Percentiles rank a stretch among this genome's conserved stretches.
Conservation (phyloP, 2,329 filamentous ascomycete species). For the Stachybotrys chartarum region DNA sequence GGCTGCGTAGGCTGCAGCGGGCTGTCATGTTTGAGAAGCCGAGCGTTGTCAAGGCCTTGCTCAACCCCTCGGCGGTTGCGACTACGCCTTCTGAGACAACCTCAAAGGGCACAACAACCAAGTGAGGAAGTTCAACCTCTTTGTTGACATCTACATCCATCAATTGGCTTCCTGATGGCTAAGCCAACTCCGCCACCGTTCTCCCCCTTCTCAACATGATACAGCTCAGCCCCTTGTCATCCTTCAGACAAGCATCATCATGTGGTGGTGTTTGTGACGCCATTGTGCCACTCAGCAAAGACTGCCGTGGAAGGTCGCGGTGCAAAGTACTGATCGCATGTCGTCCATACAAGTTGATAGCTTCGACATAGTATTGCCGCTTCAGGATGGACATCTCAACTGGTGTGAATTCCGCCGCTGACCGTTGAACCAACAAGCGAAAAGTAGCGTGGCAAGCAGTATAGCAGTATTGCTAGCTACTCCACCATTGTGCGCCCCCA, state of each 20-base stretch:
- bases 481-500: too few species aligned
- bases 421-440: too few species aligned
- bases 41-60: not conserved
- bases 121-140: too few species aligned
- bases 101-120: too few species aligned
- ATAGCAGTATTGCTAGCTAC: not conserved
- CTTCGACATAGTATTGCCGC: not conserved
- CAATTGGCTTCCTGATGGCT: too few species aligned
- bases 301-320: not conserved
- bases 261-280: not conserved
- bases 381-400: not conserved
- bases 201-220: too few species aligned
- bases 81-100: too few species aligned
- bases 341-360: not conserved
- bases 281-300: not conserved
- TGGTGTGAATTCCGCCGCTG: not conserved
- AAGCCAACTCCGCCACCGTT: too few species aligned
- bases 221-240: too few species aligned
- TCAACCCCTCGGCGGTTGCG: not conserved
- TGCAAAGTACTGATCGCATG: not conserved
- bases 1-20: not conserved
- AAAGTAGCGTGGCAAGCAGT: slow-evolving; percentile 1
- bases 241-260: not conserved
- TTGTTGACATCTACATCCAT: too few species aligned
- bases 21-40: not conserved